A percentile compares a stretch with the other conserved stretches of the same genome.
Evolutionary conservation across 768 basidiomycete species (phyloP).

Genomic region (Mycena chlorophos): DNA sequence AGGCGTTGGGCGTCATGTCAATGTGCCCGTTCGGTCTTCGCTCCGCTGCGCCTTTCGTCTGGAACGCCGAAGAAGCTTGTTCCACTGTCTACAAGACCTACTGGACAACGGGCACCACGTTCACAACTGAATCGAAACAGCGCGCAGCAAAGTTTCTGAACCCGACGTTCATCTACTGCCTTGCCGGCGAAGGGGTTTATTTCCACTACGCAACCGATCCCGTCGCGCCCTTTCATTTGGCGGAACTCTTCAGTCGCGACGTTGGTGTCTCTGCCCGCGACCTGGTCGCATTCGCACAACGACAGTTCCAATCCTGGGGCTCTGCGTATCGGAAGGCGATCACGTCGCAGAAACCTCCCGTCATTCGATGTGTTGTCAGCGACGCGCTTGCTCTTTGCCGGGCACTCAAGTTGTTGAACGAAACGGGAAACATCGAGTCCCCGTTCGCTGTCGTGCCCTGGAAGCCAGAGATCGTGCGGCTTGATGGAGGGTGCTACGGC

Average conservation of each 20-base stretch:
- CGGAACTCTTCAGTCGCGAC: conserved; percentile 3
- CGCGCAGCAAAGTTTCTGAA: conserved; percentile 35
- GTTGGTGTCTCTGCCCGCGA: conserved; percentile 1
- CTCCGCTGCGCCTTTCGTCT: too few species aligned
- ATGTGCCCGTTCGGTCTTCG: too few species aligned
- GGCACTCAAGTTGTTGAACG: conserved; percentile 31
- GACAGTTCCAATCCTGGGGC: conserved; percentile 22
- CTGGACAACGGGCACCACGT: conserved; percentile 45
- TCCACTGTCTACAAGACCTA: conserved; percentile 34
- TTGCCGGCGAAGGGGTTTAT: conserved; percentile 37
- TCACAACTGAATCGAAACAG: conserved; percentile 20
- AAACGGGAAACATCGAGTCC: conserved; percentile 23
- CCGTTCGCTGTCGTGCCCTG: conserved; percentile 35
- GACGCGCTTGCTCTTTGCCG: conserved; percentile 42
- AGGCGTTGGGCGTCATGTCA: too few species aligned
- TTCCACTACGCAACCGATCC: conserved; percentile 48
- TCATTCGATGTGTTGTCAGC: conserved; percentile 43
- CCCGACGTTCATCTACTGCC: conserved; percentile 46
- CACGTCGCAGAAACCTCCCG: neutral
- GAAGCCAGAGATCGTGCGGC: conserved; percentile 32
- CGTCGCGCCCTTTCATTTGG: conserved; percentile 41
- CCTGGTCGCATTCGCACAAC: conserved; percentile 1
- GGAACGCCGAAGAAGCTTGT: too few species aligned
- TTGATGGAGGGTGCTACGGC: too few species aligned
- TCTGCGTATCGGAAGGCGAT: conserved; percentile 16